phyloP scores from a whole-genome alignment of 106 monocot species.

The Cymbidium sinense region DNA sequence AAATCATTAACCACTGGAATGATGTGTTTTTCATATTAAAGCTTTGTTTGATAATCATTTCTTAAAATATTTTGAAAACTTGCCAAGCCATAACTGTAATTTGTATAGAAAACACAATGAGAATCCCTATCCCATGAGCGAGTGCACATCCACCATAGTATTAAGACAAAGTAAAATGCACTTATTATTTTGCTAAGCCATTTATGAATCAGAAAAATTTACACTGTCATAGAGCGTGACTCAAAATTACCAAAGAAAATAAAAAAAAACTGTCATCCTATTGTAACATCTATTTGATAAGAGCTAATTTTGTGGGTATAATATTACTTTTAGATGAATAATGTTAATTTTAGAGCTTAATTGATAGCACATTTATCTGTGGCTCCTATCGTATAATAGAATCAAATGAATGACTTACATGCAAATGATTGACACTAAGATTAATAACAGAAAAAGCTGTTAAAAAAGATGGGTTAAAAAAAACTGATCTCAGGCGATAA shows the following conservation, averaged over 20 bases:
- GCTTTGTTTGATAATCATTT: not conserved
- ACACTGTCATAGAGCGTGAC: too few species aligned
- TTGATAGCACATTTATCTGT: not conserved
- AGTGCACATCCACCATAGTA: too few species aligned
- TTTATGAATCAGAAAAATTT: too few species aligned
- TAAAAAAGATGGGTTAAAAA: not conserved
- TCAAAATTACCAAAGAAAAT: not conserved
- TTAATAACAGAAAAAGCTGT: too few species aligned
- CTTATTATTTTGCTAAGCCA: too few species aligned
- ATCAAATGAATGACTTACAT: not conserved
- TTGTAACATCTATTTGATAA: not conserved
- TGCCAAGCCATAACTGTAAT: not conserved
- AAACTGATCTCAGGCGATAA: not conserved
- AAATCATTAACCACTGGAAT: not conserved
- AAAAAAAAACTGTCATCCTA: not conserved
- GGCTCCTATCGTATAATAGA: not conserved
- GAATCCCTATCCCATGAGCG: too few species aligned
- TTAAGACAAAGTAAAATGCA: too few species aligned
- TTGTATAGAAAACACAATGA: not conserved
- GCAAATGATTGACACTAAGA: not conserved
- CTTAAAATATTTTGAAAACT: too few species aligned
- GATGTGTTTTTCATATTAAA: not conserved
- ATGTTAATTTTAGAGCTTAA: not conserved
- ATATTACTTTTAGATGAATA: not conserved
- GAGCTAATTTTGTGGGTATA: not conserved